phyloP scores from a whole-genome alignment of 495 filamentous ascomycete species.

The Aspergillus sparsus region DNA sequence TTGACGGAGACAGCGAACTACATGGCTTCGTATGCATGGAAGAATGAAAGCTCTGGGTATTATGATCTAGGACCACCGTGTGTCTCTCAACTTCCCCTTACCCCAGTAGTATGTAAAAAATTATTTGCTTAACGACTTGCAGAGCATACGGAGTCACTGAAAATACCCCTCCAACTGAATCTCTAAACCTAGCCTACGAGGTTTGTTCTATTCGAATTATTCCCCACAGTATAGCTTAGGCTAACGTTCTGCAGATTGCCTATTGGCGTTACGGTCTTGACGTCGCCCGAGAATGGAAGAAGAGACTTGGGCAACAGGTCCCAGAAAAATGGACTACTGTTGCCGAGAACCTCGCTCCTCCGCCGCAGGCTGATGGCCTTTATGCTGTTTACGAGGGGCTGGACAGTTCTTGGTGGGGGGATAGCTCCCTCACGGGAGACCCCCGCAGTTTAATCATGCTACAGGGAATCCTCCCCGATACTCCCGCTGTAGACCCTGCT shows the following conservation, averaged over 20 bases:
- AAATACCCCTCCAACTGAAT: slow-evolving; percentile 20
- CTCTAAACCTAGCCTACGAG: slow-evolving; percentile 21
- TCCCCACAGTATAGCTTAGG: neutral
- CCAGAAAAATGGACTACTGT: slow-evolving; percentile 16
- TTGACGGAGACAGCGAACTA: slow-evolving; percentile 21
- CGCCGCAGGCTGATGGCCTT: slow-evolving; percentile 11
- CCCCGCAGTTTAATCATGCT: slow-evolving; percentile 25
- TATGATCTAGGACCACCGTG: slow-evolving; percentile 27
- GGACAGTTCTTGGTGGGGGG: slow-evolving; percentile 20
- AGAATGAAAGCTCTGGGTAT: slow-evolving; percentile 17
- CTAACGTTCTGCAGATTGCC: slow-evolving; percentile 9
- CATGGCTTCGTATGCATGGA: slow-evolving; percentile 23
- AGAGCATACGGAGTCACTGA: slow-evolving; percentile 24
- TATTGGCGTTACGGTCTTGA: slow-evolving; percentile 24
- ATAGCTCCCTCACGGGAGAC: slow-evolving; percentile 14
- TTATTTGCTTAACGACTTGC: neutral
- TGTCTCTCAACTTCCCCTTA: neutral
- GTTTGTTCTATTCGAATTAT: neutral
- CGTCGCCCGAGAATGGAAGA: slow-evolving; percentile 13
- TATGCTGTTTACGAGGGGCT: slow-evolving; percentile 23
- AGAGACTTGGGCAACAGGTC: slow-evolving; percentile 9
- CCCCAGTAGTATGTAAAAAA: neutral
- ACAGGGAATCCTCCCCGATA: slow-evolving; percentile 23
- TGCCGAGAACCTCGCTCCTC: slow-evolving; percentile 13
- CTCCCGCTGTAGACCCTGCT: slow-evolving; percentile 13